Base-by-base conservation (phyloP, 441 rosid species). In the Gossypium lobatum region DNA sequence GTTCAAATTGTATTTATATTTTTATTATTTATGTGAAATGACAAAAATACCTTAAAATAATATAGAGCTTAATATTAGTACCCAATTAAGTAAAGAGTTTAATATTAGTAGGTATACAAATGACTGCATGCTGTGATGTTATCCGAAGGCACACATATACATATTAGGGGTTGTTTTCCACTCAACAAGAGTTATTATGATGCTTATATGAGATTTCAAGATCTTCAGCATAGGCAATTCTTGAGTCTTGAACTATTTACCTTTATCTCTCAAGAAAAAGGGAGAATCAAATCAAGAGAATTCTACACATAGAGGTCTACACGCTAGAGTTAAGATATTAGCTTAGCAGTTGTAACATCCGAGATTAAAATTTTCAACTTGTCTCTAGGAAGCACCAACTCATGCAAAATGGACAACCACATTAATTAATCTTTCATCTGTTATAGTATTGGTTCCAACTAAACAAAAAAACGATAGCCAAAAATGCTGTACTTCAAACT, bases 401-500 rank as follows among this genome's bases (percentile, higher is more conserved):
- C 45, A 28, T 28, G 21, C 26, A 53, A 70, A 53, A 52, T 5
- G 54, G 28, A 31, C 48, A 31, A 31, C 26, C 26, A 69, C 48
- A 53, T 58, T 23, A 28, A 53, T 58, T 23, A 21, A 53, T 17
- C 73, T 70, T 31, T 54, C 28, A 53, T 31, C 48, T 17, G 60
- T 34, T 39, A 20, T 8, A 17, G 9, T 18, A 39, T 39, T 0
- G 13, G 45, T 46, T 46, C 42, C 59, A 48, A 48, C 46, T 48
- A 18, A 26, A 64, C 67, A 66, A 39, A 31, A 37, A 69, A 20
- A 59, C 26, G 64, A 28, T 59, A 28, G 66, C 50, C 18, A 26
- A 42, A 57, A 23, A 70, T 74, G 76, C 83, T 87, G 85, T 73
- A 81, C 84, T 85, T 77, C 67, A 6, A 88, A 83, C 84, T 83